phyloP scores from a whole-genome alignment of 257 asterid species.

The Cordia subcordata region DNA sequence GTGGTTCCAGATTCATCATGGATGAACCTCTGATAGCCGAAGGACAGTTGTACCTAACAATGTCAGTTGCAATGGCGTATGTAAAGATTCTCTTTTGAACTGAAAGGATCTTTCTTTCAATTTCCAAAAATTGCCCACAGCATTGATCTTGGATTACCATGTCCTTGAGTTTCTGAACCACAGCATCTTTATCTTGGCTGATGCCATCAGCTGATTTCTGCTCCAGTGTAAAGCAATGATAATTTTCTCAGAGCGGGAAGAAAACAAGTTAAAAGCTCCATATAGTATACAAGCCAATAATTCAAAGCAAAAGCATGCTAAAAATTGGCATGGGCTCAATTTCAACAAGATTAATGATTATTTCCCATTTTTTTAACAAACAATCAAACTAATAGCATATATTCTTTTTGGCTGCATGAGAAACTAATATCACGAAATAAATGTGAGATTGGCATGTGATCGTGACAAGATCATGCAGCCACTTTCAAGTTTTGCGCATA shows the following conservation, averaged over 20 bases:
- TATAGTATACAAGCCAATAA: background rate
- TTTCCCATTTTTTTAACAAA: background rate
- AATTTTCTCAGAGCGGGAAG: background rate
- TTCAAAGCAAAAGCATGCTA: background rate
- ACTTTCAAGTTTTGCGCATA: background rate
- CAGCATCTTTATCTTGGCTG: slow-evolving; percentile 7
- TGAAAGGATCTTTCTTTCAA: slow-evolving; percentile 17
- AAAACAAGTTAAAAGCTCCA: background rate
- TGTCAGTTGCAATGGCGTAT: slow-evolving; percentile 19
- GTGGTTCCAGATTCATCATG: background rate
- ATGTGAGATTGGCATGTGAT: too few relatives aligned
- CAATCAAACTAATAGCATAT: background rate
- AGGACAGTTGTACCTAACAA: slow-evolving; percentile 12
- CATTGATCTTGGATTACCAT: slow-evolving; percentile 8
- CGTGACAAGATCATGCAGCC: background rate
- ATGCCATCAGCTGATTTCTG: slow-evolving; percentile 15
- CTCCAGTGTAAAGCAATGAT: background rate
- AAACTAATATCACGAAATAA: background rate
- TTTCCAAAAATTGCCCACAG: slow-evolving; percentile 18
- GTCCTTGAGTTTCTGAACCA: slow-evolving; percentile 16
- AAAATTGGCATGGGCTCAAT: background rate
- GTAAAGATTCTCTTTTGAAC: slow-evolving; percentile 14
- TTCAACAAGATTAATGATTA: background rate
- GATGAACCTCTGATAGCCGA: slow-evolving; percentile 1
- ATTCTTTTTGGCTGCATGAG: background rate